Base-by-base conservation (phyloP, 2,329 filamentous ascomycete species). In the Colletotrichum sp. region DNA sequence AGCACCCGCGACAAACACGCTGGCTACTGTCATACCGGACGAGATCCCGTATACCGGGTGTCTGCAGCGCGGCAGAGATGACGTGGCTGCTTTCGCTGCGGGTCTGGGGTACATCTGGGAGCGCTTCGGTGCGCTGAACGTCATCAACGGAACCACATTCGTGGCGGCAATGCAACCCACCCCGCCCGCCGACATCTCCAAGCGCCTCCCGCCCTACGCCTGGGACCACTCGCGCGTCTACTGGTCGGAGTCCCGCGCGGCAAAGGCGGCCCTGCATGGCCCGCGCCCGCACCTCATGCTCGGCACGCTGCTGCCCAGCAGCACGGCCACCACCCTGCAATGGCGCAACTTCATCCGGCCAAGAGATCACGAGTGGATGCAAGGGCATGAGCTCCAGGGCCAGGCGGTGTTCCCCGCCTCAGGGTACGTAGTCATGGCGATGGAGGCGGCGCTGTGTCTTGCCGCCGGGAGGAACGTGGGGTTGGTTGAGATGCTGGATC, bases 351-450 rank as follows among this genome's bases (percentile, higher is more conserved):
- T 38, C 38, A 27, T 72, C 33, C 43, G 47, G 3, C 86, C 80
- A 79, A 76, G 80, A 9, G 65, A 67, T 18, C 21, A 43, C 16
- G 57, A 59, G 57, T 87, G 85, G 85, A 68, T 87, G 4, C 38
- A 68, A 4, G 81, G 84, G 31, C 84, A 87, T 59, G 67, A 75
- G 18, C 63, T 79, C 43, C 79, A 84, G 31, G 77, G 78, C 3
- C 77, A 85, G 43, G 78, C 82, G 18, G 79, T 89, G 5, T 86
- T 87, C 63, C 87, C 87, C 0, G 83, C 77, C 2, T 82, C 86
- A 1, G 86, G 81, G 0, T 88, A 86, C 74, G 63, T 87, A 1
- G 78, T 81, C 27, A 85, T 87, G 80, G 84, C 82, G 2, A 79
- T 85, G 1, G 86, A 88, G 72, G 86, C 86, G 5, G 80, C 80